A percentile compares a stretch with the other conserved stretches of the same genome.
Evolutionary conservation across 2,329 filamentous ascomycete species (phyloP).

Genomic region (Neonectria hederae): DNA sequence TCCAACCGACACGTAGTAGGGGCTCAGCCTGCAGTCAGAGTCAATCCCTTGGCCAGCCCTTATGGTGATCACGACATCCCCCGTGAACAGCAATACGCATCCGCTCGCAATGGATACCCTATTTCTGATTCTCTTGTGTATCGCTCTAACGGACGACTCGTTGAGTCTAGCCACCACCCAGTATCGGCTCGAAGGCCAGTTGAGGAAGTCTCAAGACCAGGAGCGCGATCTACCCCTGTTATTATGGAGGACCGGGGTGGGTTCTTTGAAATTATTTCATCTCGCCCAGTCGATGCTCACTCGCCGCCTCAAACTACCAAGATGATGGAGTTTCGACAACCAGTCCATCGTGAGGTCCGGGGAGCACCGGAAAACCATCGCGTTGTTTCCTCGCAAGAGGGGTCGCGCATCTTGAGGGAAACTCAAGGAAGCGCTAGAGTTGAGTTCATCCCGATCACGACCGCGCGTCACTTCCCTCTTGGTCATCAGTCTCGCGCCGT

Average conservation of each 20-base stretch:
- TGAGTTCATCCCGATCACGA: conserved; percentile 34
- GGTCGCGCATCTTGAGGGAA: conserved; percentile 29
- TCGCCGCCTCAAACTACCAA: conserved; percentile 23
- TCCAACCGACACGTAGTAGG: conserved; percentile 26
- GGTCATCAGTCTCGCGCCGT: conserved; percentile 14
- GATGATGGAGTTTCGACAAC: conserved; percentile 27
- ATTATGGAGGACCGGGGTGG: conserved; percentile 54
- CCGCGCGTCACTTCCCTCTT: conserved; percentile 17
- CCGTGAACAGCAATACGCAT: conserved; percentile 21
- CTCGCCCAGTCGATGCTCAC: conserved; percentile 24
- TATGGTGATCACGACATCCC: conserved; percentile 22
- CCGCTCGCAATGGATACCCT: conserved; percentile 19
- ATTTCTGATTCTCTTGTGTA: conserved; percentile 23
- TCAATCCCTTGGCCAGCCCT: conserved; percentile 14
- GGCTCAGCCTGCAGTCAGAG: conserved; percentile 23
- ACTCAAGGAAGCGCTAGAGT: conserved; percentile 30
- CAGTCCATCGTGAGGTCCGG: conserved; percentile 17
- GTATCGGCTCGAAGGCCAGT: conserved; percentile 41
- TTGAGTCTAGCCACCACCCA: conserved; percentile 29
- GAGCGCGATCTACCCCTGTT: conserved; percentile 46
- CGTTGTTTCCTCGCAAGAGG: conserved; percentile 35
- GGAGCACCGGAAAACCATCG: conserved; percentile 30
- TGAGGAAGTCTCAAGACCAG: conserved; percentile 45
- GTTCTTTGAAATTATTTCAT: conserved; percentile 48
- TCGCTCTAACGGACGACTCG: conserved; percentile 26